phyloP scores from a whole-genome alignment of 2,329 filamentous ascomycete genomes.

The Epichloe bromicola region DNA sequence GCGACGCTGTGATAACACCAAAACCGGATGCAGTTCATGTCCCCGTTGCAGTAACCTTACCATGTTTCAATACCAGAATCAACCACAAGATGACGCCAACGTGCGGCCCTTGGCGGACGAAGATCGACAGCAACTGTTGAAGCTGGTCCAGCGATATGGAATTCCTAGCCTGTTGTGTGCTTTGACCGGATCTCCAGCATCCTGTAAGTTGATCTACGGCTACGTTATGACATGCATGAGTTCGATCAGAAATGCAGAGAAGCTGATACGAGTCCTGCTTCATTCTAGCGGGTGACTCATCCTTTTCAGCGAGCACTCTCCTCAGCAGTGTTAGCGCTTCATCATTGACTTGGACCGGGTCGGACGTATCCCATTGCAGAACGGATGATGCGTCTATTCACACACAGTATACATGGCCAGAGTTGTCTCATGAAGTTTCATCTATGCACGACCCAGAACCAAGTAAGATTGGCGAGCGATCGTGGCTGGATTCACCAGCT shows the following conservation, averaged over 20 bases:
- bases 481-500: slow-evolving; percentile 28
- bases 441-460: slow-evolving; percentile 23
- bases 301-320: slow-evolving; percentile 26
- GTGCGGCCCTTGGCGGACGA: slow-evolving; percentile 25
- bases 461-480: slow-evolving; percentile 21
- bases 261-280: slow-evolving; percentile 1
- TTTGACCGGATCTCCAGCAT: slow-evolving; percentile 21
- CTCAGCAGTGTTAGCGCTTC: slow-evolving; percentile 28
- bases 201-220: slow-evolving; percentile 18
- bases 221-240: not conserved
- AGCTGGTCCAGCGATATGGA: slow-evolving; percentile 25
- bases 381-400: slow-evolving; percentile 27
- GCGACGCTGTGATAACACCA: not conserved
- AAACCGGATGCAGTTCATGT: not conserved
- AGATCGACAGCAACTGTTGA: slow-evolving; percentile 24
- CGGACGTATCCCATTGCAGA: slow-evolving; percentile 25
- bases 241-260: not conserved
- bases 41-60: not conserved
- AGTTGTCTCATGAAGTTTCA: slow-evolving; percentile 19
- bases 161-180: slow-evolving; percentile 24
- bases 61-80: slow-evolving; percentile 22
- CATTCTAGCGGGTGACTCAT: slow-evolving; percentile 25
- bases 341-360: slow-evolving; percentile 28
- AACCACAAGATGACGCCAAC: slow-evolving; percentile 19
- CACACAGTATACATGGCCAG: slow-evolving; percentile 26